Evolutionary conservation across 2,329 filamentous ascomycete species (phyloP).

Genomic region (Penicillium janthinellum): DNA sequence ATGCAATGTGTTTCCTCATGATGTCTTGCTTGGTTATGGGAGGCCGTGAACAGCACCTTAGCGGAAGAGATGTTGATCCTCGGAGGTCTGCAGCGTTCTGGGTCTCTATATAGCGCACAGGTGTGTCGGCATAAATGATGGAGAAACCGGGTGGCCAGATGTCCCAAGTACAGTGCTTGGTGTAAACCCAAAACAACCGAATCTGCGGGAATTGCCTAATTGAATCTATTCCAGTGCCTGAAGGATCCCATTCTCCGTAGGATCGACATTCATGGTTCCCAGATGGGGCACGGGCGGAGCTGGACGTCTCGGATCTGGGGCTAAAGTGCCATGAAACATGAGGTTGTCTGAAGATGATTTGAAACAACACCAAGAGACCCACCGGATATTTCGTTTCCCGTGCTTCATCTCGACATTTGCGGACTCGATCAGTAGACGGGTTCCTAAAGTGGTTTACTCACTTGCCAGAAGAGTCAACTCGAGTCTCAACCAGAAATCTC

Average conservation of each 20-base stretch:
- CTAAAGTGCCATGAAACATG: not conserved
- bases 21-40: not conserved
- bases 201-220: not conserved
- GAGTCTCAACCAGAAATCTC: no score
- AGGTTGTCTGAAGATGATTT: not conserved
- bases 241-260: not conserved
- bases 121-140: not conserved
- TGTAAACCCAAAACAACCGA: not conserved
- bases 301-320: not conserved
- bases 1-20: not conserved
- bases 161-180: not conserved
- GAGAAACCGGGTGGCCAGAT: not conserved
- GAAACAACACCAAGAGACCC: not conserved
- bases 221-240: not conserved
- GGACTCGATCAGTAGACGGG: not conserved
- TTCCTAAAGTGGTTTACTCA: no score
- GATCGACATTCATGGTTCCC: not conserved
- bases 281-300: slow-evolving; percentile 1
- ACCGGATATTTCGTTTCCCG: not conserved
- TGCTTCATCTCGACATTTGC: no score
- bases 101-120: not conserved
- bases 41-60: not conserved
- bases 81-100: not conserved
- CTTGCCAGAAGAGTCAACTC: no score
- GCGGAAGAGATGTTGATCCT: not conserved